Base-by-base conservation (phyloP, 2,329 filamentous ascomycete species). In the Fusarium udum region DNA sequence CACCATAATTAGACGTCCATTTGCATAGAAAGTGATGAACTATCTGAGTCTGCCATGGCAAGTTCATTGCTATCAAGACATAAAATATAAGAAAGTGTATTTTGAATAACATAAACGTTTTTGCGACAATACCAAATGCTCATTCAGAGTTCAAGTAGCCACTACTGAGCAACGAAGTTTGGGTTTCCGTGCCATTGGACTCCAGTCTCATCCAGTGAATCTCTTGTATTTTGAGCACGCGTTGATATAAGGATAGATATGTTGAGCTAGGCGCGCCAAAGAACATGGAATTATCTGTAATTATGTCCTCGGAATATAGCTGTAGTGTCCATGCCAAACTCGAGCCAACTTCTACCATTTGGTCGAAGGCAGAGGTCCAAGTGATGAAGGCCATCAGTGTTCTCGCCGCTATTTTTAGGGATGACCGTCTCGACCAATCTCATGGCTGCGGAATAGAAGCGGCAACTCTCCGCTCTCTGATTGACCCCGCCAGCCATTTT, bases 161-260 rank as follows among this genome's bases (percentile, higher is more conserved):
- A 49, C 14, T 16, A 7, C 28, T n/a, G 3, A 32, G 15, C 12
- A 16, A 7, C 5, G 9, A 48, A 28, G 7, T 48, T 7, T 31
- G 0, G 2, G 13, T 4, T 22, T 22, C 14, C 10, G 6, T n/a
- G 26, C 4, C 11, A 16, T 6, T 22, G 1, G 45, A 16, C n/a
- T n/a, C n/a, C n/a, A 6, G 26, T 48, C 4, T n/a, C 15, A 4
- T 9, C 22, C 16, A 7, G 22, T n/a, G 11, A 51, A 24, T 32
- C 3, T 18, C 4, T 14, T 32, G 12, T 32, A 3, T 24, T 32
- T 24, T 24, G 6, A 18, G 22, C 22, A 48, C 22, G 15, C 22
- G 22, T 31, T 8, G 5, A 32, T n/a, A 18, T 9, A 3, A 18
- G 2, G 2, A 18, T 6, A 32, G 15, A 3, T 3, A 14, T 20